These are phyloP conservation scores for Scalesia atractyloides DNA, from an alignment of 129 eudicot genomes.

Conservation along the genomic window DNA sequence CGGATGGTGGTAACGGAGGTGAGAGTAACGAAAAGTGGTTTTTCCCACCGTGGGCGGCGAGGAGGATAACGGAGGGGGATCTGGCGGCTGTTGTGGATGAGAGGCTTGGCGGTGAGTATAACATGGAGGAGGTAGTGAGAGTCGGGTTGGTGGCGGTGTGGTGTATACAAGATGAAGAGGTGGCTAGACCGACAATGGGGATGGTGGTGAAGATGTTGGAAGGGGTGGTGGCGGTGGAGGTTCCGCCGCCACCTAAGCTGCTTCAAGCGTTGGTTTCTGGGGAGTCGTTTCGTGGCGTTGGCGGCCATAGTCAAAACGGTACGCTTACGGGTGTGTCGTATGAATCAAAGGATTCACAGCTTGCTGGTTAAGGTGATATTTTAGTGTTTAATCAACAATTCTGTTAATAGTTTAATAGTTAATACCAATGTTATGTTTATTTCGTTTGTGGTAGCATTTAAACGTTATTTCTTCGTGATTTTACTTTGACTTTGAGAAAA, in stretches of 20 bases:
- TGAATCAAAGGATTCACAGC: conserved; percentile 41
- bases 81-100: conserved; percentile 63
- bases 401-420: conserved; percentile 22
- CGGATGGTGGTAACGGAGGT: conserved; percentile 41
- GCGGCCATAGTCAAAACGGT: conserved; percentile 32
- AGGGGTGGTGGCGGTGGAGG: conserved; percentile 75
- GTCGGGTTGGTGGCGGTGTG: conserved; percentile 81
- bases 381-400: not conserved
- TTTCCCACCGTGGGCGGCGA: conserved; percentile 94
- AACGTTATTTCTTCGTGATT: not conserved
- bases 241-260: conserved; percentile 90
- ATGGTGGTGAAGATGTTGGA: conserved; percentile 95
- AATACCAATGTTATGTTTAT: conserved; percentile 14
- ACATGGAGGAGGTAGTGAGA: conserved; percentile 64
- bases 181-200: conserved; percentile 83
- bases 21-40: conserved; percentile 74
- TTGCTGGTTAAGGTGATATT: conserved; percentile 15
- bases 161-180: conserved; percentile 95
- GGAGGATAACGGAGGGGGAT: conserved; percentile 58
- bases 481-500: conserved; percentile 12
- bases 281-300: conserved; percentile 74
- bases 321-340: conserved; percentile 35
- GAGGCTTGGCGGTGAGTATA: conserved; percentile 58
- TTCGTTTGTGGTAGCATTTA: conserved; percentile 13
- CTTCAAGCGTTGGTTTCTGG: conserved; percentile 97